These are phyloP conservation scores for Pseudocohnilembus persalinus DNA, from an alignment of 169 alveolate genomes.

Conservation along the genomic window DNA sequence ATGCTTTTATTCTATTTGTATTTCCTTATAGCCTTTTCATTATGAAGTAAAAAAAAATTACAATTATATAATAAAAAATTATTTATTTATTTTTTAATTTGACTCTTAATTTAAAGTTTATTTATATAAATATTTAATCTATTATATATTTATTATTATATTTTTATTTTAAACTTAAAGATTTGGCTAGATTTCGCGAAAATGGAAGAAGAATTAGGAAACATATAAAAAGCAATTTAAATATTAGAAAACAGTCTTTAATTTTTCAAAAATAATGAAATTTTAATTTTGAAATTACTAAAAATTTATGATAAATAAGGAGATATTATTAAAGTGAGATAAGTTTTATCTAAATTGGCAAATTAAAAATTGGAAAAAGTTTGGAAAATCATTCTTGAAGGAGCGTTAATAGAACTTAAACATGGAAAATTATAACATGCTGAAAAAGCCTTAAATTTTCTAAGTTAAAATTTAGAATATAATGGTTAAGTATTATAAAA, in stretches of 20 bases:
- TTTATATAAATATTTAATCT: no score
- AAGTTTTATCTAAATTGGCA: background rate
- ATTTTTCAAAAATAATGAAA: background rate
- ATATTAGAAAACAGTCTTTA: background rate
- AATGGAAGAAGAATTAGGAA: background rate
- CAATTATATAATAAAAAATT: no score
- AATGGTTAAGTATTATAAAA: background rate
- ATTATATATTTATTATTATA: no score
- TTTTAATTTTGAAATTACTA: background rate
- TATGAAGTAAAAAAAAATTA: background rate
- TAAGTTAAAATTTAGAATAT: background rate
- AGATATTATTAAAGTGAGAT: background rate
- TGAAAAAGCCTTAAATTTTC: background rate
- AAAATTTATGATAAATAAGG: background rate
- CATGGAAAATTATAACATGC: background rate
- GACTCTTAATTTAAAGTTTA: no score
- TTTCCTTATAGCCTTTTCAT: background rate
- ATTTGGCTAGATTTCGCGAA: background rate
- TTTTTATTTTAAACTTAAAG: background rate
- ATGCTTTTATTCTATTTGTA: background rate
- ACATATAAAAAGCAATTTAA: background rate
- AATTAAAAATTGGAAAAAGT: background rate
- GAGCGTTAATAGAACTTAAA: background rate
- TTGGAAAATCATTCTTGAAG: background rate
- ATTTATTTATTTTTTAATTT: no score